Conservation (phyloP, 257 asterid species). For the Striga asiatica region DNA sequence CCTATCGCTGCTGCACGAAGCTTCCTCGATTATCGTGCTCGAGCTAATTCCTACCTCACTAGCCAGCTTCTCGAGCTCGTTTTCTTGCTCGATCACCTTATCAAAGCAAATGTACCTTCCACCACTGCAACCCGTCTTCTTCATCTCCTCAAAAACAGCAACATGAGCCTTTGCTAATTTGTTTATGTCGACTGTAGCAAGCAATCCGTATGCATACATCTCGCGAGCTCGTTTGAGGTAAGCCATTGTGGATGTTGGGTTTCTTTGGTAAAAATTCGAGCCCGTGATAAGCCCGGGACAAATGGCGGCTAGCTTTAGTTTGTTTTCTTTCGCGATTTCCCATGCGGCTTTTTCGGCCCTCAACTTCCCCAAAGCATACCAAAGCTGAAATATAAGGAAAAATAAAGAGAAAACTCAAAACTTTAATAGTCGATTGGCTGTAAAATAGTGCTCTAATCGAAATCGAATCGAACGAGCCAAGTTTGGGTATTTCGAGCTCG, state of each 20-base stretch:
- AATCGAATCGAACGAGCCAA: too few species aligned
- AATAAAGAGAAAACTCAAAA: too few species aligned
- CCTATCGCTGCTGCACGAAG: conserved; percentile 23
- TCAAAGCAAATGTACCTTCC: conserved; percentile 80
- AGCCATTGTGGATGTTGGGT: conserved; percentile 67
- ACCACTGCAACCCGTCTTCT: conserved; percentile 23
- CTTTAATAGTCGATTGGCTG: too few species aligned
- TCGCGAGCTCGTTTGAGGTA: conserved; percentile 72
- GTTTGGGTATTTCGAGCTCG: too few species aligned
- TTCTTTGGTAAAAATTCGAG: conserved; percentile 35
- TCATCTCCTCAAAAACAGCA: conserved; percentile 61
- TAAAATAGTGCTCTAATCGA: too few species aligned
- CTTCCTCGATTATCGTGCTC: conserved; percentile 17
- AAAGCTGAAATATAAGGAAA: too few species aligned
- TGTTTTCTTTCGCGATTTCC: conserved; percentile 45
- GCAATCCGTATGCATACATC: conserved; percentile 49
- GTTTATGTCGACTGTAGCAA: conserved; percentile 50
- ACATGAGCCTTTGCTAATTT: conserved; percentile 67
- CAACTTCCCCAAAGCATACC: conserved; percentile 93
- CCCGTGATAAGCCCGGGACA: conserved; percentile 84
- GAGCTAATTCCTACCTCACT: conserved; percentile 35
- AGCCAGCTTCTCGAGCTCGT: conserved; percentile 41
- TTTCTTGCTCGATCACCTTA: conserved; percentile 29
- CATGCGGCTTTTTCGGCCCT: conserved; percentile 77
- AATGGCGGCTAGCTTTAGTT: conserved; percentile 53